These are phyloP conservation scores for Pseudocercospora fijiensis DNA, from an alignment of 2,329 filamentous ascomycete genomes.

Conservation along the genomic window DNA sequence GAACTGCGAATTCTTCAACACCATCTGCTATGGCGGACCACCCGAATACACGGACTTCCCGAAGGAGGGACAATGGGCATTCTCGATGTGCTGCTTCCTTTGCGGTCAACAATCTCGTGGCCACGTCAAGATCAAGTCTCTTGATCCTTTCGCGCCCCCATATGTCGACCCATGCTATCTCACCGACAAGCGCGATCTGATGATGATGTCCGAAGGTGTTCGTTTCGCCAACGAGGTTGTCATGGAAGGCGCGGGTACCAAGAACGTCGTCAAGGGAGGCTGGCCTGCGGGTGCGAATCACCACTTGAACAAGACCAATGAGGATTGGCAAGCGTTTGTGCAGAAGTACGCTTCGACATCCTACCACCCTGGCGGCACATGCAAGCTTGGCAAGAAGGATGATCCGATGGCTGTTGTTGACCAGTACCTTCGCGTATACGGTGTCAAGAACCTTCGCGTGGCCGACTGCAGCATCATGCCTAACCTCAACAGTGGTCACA, in stretches of 20 bases:
- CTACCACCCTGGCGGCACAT: slow-evolving; percentile 58
- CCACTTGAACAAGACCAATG: slow-evolving; percentile 53
- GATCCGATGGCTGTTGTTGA: slow-evolving; percentile 56
- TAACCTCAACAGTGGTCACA: slow-evolving; percentile 52
- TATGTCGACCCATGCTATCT: slow-evolving; percentile 61
- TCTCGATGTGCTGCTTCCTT: slow-evolving; percentile 59
- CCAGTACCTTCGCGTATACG: slow-evolving; percentile 53
- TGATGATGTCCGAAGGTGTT: slow-evolving; percentile 60
- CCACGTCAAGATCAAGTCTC: slow-evolving; percentile 52
- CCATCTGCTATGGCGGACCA: slow-evolving; percentile 61
- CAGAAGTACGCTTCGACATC: slow-evolving; percentile 51
- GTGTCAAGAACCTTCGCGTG: slow-evolving; percentile 55
- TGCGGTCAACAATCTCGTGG: slow-evolving; percentile 60
- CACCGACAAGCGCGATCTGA: slow-evolving; percentile 57
- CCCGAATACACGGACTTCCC: slow-evolving; percentile 59
- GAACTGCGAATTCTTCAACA: slow-evolving; percentile 63
- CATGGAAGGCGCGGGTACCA: slow-evolving; percentile 58
- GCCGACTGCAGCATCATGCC: slow-evolving; percentile 57
- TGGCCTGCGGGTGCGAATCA: slow-evolving; percentile 57
- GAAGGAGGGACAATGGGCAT: slow-evolving; percentile 54
- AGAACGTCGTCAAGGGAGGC: slow-evolving; percentile 58
- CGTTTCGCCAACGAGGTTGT: slow-evolving; percentile 61
- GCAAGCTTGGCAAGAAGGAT: slow-evolving; percentile 54
- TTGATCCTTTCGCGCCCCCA: slow-evolving; percentile 54
- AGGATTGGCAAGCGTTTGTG: slow-evolving; percentile 60